Conservation (phyloP, 805 yeast species). For the Kodamaea lidongshanica region DNA sequence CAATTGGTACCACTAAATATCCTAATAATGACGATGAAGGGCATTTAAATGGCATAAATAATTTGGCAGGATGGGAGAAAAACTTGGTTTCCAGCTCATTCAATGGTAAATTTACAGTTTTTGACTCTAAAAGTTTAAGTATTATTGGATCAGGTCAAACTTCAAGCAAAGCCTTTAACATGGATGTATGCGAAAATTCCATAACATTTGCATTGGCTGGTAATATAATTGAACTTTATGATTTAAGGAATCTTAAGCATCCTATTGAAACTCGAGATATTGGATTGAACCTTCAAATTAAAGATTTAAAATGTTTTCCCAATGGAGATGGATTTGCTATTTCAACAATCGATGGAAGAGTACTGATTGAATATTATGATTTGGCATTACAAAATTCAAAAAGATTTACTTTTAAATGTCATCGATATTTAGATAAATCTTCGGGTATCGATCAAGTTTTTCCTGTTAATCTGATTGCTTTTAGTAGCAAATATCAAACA, state of each 20-base stretch:
- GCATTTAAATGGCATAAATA: constrained; percentile 13
- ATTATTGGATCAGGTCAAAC: constrained; percentile 16
- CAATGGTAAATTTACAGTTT: constrained; percentile 46
- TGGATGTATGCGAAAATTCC: constrained; percentile 46
- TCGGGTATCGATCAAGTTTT: constrained; percentile 45
- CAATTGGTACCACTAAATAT: not conserved
- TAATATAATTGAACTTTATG: constrained; percentile 53
- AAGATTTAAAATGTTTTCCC: constrained; percentile 51
- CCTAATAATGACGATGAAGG: constrained; percentile 1
- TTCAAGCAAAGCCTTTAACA: constrained; percentile 51
- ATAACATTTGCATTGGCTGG: constrained; percentile 51
- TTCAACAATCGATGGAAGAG: constrained; percentile 77
- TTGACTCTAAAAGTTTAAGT: constrained; percentile 37
- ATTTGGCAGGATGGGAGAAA: constrained; percentile 9
- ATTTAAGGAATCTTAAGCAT: constrained; percentile 37
- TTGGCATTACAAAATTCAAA: constrained; percentile 36
- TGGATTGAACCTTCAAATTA: constrained; percentile 62
- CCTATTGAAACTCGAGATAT: constrained; percentile 53
- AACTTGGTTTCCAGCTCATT: constrained; percentile 51
- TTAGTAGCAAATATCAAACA: constrained; percentile 31
- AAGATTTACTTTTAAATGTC: constrained; percentile 79
- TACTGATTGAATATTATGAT: constrained; percentile 64
- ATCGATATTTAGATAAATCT: constrained; percentile 39
- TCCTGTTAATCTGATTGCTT: constrained; percentile 46
- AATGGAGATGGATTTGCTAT: constrained; percentile 53